A percentile compares a stretch with the other conserved stretches of the same genome.
Conservation (phyloP, 2,329 filamentous ascomycete genomes). For the Pseudogymnoascus sp. region DNA sequence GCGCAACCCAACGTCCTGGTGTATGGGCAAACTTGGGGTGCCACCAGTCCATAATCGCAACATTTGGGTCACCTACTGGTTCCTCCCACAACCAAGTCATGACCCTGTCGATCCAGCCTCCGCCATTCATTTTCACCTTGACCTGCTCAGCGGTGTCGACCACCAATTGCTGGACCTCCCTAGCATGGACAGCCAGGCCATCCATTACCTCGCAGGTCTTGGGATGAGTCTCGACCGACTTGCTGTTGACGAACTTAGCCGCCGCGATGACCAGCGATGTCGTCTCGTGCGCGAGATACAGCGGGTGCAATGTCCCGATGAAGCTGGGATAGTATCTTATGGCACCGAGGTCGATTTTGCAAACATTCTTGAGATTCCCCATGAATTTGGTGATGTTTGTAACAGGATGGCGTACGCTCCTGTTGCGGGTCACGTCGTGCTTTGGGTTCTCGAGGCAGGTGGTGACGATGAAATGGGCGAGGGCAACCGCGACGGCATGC, state of each 20-base stretch:
- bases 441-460: background rate
- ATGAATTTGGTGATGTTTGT: background rate
- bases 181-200: slow-evolving; percentile 11
- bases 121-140: slow-evolving; percentile 26
- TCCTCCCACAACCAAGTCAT: slow-evolving; percentile 9
- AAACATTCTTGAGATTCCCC: background rate
- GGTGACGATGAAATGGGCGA: background rate
- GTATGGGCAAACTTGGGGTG: background rate
- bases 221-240: slow-evolving; percentile 7
- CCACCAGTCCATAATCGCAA: slow-evolving; percentile 2
- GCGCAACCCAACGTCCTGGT: slow-evolving; percentile 1
- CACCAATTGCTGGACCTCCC: slow-evolving; percentile 17
- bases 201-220: slow-evolving; percentile 9
- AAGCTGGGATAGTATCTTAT: slow-evolving; percentile 2
- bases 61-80: background rate
- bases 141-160: slow-evolving; percentile 18
- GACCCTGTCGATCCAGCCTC: slow-evolving; percentile 32
- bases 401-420: background rate
- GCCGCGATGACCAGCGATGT: slow-evolving; percentile 21
- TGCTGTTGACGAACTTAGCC: slow-evolving; percentile 18
- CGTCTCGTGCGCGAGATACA: slow-evolving; percentile 28
- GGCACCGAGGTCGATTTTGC: background rate
- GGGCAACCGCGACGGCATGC: background rate
- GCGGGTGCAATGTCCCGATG: slow-evolving; percentile 22
- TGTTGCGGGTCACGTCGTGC: background rate